Evolutionary conservation across 139 green algal species (phyloP).

Genomic region (Picochlorum sp.): DNA sequence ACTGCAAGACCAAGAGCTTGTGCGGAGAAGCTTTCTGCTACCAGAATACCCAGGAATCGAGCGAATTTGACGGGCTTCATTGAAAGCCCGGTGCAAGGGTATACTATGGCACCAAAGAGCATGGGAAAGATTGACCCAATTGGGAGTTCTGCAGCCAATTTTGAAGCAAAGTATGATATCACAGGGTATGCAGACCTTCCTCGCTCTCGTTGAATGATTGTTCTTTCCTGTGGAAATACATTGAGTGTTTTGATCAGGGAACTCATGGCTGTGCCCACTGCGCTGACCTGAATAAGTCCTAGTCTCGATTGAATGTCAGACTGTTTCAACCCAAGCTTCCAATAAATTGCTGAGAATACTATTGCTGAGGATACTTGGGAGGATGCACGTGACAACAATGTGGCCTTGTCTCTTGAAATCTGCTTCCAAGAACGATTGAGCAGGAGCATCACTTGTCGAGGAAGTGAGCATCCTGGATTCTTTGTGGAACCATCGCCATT

Average conservation of each 20-base stretch:
- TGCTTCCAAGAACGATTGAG: conserved; percentile 55
- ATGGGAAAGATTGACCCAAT: conserved; percentile 71
- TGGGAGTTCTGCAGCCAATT: conserved; percentile 82
- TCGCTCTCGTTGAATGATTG: conserved; percentile 71
- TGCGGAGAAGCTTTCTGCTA: conserved; percentile 54
- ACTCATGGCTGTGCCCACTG: conserved; percentile 80
- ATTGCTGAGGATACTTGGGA: conserved; percentile 70
- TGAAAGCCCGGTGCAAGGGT: conserved; percentile 75
- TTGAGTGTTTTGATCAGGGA: conserved; percentile 81
- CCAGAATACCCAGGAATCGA: conserved; percentile 72
- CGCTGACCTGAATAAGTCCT: conserved; percentile 78
- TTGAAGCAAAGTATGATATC: conserved; percentile 59
- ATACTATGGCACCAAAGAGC: conserved; percentile 71
- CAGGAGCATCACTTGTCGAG: conserved; percentile 39
- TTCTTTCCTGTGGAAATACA: conserved; percentile 71
- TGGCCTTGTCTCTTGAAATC: conserved; percentile 71
- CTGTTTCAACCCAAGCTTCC: conserved; percentile 58
- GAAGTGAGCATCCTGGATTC: conserved; percentile 5
- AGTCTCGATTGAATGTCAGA: conserved; percentile 77
- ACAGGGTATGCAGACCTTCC: conserved; percentile 33
- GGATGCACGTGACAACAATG: conserved; percentile 57
- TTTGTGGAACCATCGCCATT: not conserved
- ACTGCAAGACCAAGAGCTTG: conserved; percentile 75
- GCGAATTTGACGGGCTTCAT: conserved; percentile 41
- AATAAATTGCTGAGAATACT: conserved; percentile 92